Evolutionary conservation across 2,329 filamentous ascomycete genomes (phyloP), one percentile per base, ranked within the genome.

Genomic region (Aureobasidium zeae): DNA sequence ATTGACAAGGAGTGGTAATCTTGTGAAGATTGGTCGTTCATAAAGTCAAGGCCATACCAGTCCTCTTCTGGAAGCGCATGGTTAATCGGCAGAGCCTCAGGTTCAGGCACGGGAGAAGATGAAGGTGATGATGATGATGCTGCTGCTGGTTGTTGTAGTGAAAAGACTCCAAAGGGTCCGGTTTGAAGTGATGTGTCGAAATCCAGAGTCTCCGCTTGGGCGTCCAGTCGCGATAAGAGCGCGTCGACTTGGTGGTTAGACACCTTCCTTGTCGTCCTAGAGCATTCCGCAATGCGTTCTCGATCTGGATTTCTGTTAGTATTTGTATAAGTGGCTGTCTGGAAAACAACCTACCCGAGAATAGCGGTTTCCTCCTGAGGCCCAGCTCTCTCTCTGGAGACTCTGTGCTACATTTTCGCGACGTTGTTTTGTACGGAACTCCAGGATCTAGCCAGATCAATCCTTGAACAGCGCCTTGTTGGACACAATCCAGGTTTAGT

Each of bases 401-500:
- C 12, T 35, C 41, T 31, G 25, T 24, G 24, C 41, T 44, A 4
- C 41, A 36, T 26, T 34, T 43, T 13, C 39, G 39, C 6, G 39
- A 43, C 13, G 30, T 43, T 7, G 29, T 43, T 9, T 30, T 33
- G 10, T 34, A 33, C 26, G 39, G 39, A 13, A 34, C 22, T 16
- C 39, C 39, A 6, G 39, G 39, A 21, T 43, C 39, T 8, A 43
- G 39, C 39, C 39, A 43, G n/a, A 43, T 43, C 22, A 43, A 13
- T 34, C 39, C 39, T 34, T 43, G 39, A 16, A 34, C 30, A 21
- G 39, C 39, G 30, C 39, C 39, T 43, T 43, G 39, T 43, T 43
- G 39, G 21, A 44, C 34, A 39, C 43, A 45, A 22, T 26, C 34
- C 21, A 45, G 34, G 8, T 35, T 30, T 24, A 39, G 12, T 45